Conservation (phyloP, 139 green algal genomes). For the Chlorella sorokiniana region DNA sequence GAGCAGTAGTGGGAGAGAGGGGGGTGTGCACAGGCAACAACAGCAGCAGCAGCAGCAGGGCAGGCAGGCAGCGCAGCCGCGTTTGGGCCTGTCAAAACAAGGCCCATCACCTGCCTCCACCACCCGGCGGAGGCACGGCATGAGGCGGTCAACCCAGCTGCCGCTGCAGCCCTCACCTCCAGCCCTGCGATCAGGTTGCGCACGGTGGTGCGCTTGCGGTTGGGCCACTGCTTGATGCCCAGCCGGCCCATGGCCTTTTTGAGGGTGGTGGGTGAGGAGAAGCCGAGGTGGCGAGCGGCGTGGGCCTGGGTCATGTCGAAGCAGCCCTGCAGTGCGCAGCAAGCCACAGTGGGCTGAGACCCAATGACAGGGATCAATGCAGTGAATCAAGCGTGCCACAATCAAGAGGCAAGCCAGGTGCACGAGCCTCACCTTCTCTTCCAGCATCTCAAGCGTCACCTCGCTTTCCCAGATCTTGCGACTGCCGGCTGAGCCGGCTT, state of each 20-base stretch:
- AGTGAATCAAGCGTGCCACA: neutral
- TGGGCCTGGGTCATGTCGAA: slow-evolving; percentile 22
- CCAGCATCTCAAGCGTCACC: neutral
- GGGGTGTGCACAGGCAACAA: neutral
- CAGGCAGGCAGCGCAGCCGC: neutral
- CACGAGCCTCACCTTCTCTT: neutral
- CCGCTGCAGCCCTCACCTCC: neutral
- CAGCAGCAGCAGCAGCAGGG: no score
- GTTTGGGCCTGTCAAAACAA: no score
- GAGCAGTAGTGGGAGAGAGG: neutral
- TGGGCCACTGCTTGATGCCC: slow-evolving; percentile 16
- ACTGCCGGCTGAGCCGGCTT: neutral
- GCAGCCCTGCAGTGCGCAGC: neutral
- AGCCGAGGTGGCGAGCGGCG: neutral
- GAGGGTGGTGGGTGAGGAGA: slow-evolving; percentile 2
- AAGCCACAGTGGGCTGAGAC: neutral
- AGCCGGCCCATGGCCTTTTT: slow-evolving; percentile 13
- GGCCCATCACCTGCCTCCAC: no score
- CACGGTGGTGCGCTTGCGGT: slow-evolving; percentile 17
- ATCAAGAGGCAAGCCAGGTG: neutral
- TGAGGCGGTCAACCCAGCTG: no score
- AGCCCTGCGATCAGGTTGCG: neutral
- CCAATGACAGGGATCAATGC: neutral
- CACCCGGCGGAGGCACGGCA: no score
- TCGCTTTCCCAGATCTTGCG: slow-evolving; percentile 1